phyloP scores from a whole-genome alignment of 495 filamentous ascomycete species.

The Letharia lupina region DNA sequence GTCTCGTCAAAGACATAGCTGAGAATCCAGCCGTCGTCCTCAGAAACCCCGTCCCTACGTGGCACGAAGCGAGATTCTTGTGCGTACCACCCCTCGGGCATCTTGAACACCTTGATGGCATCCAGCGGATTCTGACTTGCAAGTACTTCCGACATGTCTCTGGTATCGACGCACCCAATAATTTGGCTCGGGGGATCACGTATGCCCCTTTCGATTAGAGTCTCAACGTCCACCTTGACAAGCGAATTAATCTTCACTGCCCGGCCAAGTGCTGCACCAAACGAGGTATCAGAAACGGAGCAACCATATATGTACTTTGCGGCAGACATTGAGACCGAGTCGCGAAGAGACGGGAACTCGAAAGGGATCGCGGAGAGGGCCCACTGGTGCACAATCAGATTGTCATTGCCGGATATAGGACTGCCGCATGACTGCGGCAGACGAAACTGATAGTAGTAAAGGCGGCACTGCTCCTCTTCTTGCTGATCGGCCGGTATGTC shows the following conservation, averaged over 20 bases:
- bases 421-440: conserved; percentile 23
- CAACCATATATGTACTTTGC: conserved; percentile 66
- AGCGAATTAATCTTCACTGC: conserved; percentile 54
- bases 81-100: conserved; percentile 50
- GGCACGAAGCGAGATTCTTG: conserved; percentile 58
- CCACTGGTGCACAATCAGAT: conserved; percentile 48
- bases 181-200: conserved; percentile 37
- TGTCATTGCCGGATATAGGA: background rate
- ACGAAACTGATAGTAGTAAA: conserved; percentile 56
- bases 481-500: conserved; percentile 29
- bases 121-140: conserved; percentile 36
- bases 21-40: conserved; percentile 55
- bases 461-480: conserved; percentile 54
- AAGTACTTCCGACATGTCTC: conserved; percentile 40
- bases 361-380: conserved; percentile 53
- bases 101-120: conserved; percentile 47
- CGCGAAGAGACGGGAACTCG: conserved; percentile 51
- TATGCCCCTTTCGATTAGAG: conserved; percentile 40
- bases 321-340: conserved; percentile 54
- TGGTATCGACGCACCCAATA: conserved; percentile 47
- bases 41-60: conserved; percentile 30
- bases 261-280: conserved; percentile 44
- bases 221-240: conserved; percentile 46
- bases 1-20: conserved; percentile 52
- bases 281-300: conserved; percentile 61